A percentile compares a stretch with the other conserved stretches of the same genome.
Evolutionary conservation across 2,329 filamentous ascomycete species (phyloP).

Genomic region (Verticillium zaregamsianum): DNA sequence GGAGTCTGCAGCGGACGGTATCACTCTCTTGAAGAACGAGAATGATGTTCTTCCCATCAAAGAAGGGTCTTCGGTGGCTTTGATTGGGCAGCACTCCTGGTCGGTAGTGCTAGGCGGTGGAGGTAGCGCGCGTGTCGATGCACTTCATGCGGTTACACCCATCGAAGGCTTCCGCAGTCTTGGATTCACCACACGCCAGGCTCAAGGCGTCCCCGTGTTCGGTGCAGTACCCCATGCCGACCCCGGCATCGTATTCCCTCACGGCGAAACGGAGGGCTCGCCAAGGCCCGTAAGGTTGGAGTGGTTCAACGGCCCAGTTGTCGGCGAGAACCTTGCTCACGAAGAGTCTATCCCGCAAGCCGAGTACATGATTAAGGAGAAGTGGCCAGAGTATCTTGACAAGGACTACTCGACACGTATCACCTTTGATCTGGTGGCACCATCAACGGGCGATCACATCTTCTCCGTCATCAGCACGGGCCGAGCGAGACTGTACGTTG

Average conservation of each 20-base stretch:
- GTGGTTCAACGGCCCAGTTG: background rate
- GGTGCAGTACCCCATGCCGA: background rate
- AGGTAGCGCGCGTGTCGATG: background rate
- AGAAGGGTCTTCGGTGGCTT: slow-evolving; percentile 13
- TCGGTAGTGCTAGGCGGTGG: background rate
- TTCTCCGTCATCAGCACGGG: background rate
- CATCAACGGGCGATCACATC: background rate
- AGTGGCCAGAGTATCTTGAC: background rate
- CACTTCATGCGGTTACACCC: background rate
- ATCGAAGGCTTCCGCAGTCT: background rate
- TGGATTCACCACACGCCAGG: background rate
- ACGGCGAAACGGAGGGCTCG: background rate
- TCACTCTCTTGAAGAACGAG: slow-evolving; percentile 74
- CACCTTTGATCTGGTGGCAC: background rate
- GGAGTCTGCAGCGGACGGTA: slow-evolving; percentile 61
- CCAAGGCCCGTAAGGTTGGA: background rate
- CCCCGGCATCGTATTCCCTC: background rate
- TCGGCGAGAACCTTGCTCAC: background rate
- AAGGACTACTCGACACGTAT: background rate
- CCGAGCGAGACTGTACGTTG: background rate
- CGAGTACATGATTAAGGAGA: background rate
- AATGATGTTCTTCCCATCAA: slow-evolving; percentile 57
- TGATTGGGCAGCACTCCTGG: background rate
- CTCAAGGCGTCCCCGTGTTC: background rate
- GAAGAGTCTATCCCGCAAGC: background rate